These are phyloP conservation scores for Acacia crassicarpa DNA, from an alignment of 306 rosid genomes.

Conservation along the genomic window DNA sequence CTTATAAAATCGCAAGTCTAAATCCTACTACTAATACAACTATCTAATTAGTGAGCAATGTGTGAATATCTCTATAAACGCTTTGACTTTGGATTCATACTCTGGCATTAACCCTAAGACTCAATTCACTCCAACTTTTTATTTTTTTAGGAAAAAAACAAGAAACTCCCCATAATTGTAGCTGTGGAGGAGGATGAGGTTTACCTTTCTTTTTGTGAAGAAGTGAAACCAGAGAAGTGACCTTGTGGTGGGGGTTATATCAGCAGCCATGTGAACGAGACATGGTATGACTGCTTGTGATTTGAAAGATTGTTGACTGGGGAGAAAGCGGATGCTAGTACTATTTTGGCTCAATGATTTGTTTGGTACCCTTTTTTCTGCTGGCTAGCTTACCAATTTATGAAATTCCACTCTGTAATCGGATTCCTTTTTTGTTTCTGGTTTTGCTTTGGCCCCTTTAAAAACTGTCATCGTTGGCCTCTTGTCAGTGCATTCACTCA, in stretches of 20 bases:
- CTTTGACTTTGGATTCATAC: too few species aligned
- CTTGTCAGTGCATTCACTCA: slow-evolving; percentile 34
- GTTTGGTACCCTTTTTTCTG: slow-evolving; percentile 14
- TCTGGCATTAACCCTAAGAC: too few species aligned
- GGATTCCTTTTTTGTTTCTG: neutral
- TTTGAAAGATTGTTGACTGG: slow-evolving; percentile 42
- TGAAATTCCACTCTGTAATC: neutral
- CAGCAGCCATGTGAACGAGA: slow-evolving; percentile 2
- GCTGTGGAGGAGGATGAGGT: slow-evolving; percentile 11
- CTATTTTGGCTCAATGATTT: slow-evolving; percentile 33
- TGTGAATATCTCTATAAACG: too few species aligned
- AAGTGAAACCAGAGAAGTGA: slow-evolving; percentile 31
- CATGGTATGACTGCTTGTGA: slow-evolving; percentile 34
- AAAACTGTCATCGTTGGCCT: slow-evolving; percentile 4
- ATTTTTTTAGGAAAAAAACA: too few species aligned
- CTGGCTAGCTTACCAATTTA: neutral
- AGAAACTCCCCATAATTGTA: slow-evolving; percentile 20
- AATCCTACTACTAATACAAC: too few species aligned
- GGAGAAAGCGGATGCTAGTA: slow-evolving; percentile 26
- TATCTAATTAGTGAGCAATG: too few species aligned
- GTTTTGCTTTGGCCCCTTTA: neutral
- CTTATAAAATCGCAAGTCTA: too few species aligned
- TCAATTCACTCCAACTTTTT: too few species aligned
- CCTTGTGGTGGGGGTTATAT: neutral
- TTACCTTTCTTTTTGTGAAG: slow-evolving; percentile 14